Base-by-base conservation (phyloP, 257 asterid genomes). In the Fraxinus americana region DNA sequence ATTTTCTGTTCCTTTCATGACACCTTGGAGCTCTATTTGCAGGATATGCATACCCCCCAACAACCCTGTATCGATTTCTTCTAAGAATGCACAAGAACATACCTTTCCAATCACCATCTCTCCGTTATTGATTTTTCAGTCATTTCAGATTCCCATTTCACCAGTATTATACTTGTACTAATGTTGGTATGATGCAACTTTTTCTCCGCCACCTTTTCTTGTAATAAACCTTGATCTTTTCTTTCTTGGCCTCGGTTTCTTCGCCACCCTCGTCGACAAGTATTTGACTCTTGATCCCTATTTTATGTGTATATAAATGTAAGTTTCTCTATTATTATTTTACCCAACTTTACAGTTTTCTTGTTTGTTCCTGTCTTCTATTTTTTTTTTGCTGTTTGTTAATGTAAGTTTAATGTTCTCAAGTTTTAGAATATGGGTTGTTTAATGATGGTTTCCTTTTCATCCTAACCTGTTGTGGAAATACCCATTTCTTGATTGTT, bases 161-260 rank as follows among this genome's bases (percentile, higher is more conserved):
- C 68, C 10, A 61, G 10, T 54, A 6, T n/a, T 25, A 23, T 1
- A 61, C 23, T 52, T 61, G 68, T 61, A 61, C 16, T 21, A 23
- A n/a, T 72, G 78, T 78, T 82, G 79, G 78, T 82, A 61, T 77
- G 25, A 71, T 23, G 27, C 84, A 83, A 75, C 78, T 82, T 78
- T 79, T 77, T 80, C 81, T 73, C 87, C 85, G 84, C 39, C 85
- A 78, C 65, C 84, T 83, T 80, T 78, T 67, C 80, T 82, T 80
- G 79, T 34, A 66, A 80, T 70, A 80, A 83, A 75, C 79, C 38
- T 74, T 61, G 30, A 61, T 61, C 23, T 25, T 61, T 61, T 4
- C 5, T 61, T 75, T 75, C 13, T 21, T 43, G 17, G 43, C 84
- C 11, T 61, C 13, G 34, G 17, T 78, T 80, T 61, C 69, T 76